These are phyloP conservation scores for Acidomyces sp. DNA, from an alignment of 495 filamentous ascomycete species.

Conservation along the genomic window DNA sequence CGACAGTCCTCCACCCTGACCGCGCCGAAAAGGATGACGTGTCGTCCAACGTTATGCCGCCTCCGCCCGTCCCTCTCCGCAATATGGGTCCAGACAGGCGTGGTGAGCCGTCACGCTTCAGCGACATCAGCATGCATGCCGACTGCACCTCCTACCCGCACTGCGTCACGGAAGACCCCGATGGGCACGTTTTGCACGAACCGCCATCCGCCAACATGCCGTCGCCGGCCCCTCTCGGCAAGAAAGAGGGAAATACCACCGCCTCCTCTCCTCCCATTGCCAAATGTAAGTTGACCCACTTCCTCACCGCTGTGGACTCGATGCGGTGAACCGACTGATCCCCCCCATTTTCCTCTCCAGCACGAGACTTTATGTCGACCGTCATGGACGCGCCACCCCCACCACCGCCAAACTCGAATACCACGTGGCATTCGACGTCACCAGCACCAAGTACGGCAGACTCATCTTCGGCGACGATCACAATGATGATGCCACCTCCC, in stretches of 20 bases:
- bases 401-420: background rate
- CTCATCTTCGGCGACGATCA: no score
- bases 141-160: constrained; percentile 15
- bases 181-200: constrained; percentile 12
- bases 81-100: constrained; percentile 3
- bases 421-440: no score
- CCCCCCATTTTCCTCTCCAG: constrained; percentile 2
- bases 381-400: constrained; percentile 11
- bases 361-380: constrained; percentile 14
- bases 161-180: constrained; percentile 14
- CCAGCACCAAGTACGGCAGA: no score
- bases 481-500: no score
- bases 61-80: constrained; percentile 8
- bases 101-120: constrained; percentile 11
- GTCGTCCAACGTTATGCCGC: no score
- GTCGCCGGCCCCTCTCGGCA: background rate
- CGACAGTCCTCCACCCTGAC: no score
- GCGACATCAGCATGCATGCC: constrained; percentile 20
- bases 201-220: background rate
- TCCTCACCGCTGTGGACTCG: no score
- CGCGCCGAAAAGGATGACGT: no score
- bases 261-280: constrained; percentile 8
- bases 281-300: no score
- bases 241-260: background rate
- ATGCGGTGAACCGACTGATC: background rate